Conservation (phyloP, 2,329 filamentous ascomycete species). For the Monosporascus sp. region DNA sequence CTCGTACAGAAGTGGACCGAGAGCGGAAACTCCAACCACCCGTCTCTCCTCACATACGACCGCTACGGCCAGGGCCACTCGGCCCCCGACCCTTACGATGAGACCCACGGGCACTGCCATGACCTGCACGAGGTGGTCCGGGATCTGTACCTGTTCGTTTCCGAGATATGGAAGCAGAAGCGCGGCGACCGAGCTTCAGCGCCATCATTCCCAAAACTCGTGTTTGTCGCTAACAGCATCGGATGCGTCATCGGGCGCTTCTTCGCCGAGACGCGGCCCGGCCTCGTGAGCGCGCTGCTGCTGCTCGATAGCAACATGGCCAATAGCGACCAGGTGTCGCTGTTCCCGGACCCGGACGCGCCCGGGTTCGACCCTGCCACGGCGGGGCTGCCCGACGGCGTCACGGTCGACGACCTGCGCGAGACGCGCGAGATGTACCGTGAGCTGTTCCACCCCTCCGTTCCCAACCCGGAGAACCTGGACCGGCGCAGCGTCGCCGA, state of each 20-base stretch:
- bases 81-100: constrained; percentile 43
- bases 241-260: constrained; percentile 48
- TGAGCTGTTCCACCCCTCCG: constrained; percentile 42
- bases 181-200: too few species aligned
- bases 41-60: constrained; percentile 48
- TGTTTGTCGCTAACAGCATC: constrained; percentile 50
- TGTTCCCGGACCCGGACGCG: constrained; percentile 52
- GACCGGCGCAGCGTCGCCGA: constrained; percentile 38
- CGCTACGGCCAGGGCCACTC: constrained; percentile 51
- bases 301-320: constrained; percentile 56
- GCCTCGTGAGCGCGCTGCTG: constrained; percentile 39
- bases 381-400: constrained; percentile 32
- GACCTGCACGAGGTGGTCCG: constrained; percentile 37
- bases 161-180: constrained; percentile 31
- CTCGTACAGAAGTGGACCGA: constrained; percentile 6
- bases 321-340: constrained; percentile 49
- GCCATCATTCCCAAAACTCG: constrained; percentile 19
- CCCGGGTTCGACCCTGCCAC: constrained; percentile 34
- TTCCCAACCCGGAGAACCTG: constrained; percentile 45
- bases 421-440: constrained; percentile 30
- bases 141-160: constrained; percentile 40
- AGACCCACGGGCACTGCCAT: constrained; percentile 39
- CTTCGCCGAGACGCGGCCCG: constrained; percentile 42
- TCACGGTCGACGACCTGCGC: constrained; percentile 29
- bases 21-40: not conserved